These are phyloP conservation scores for Cicer pinnatifidum DNA, from an alignment of 306 rosid genomes.

Conservation along the genomic window DNA sequence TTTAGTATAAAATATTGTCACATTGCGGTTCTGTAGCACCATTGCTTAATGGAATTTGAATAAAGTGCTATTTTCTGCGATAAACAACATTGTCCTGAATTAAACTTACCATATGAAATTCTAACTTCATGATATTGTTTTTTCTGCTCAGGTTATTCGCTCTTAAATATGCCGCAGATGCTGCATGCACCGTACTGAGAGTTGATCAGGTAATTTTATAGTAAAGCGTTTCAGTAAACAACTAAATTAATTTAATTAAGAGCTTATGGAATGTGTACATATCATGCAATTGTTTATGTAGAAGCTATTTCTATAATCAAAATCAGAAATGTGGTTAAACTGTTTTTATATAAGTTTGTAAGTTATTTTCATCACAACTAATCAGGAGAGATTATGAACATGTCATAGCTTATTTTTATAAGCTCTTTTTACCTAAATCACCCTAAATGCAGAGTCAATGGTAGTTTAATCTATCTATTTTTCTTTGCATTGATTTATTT, in stretches of 20 bases:
- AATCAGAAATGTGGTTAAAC: not conserved
- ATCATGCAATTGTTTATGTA: too few species aligned
- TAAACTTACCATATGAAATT: not conserved
- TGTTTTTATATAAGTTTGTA: not conserved
- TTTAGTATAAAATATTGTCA: too few species aligned
- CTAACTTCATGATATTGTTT: conserved; percentile 24
- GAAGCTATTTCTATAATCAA: not conserved
- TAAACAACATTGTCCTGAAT: not conserved
- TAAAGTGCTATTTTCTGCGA: too few species aligned
- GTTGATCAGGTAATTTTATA: conserved; percentile 80
- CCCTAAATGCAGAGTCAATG: not conserved
- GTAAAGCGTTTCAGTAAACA: too few species aligned
- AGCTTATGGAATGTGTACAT: too few species aligned
- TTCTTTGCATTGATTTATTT: not conserved
- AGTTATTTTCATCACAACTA: too few species aligned
- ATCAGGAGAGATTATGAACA: too few species aligned
- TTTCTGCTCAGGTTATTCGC: conserved; percentile 69
- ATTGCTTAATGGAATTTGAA: too few species aligned
- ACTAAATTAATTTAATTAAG: too few species aligned
- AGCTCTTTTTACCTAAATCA: too few species aligned
- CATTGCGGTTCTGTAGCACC: too few species aligned
- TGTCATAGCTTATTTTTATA: too few species aligned
- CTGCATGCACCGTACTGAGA: conserved; percentile 91
- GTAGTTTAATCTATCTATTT: not conserved
- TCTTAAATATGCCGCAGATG: conserved; percentile 94